A percentile compares a stretch with the other conserved stretches of the same genome.
phyloP scores from a whole-genome alignment of 768 basidiomycete genomes.

The Brasilioporus rufonigricans region DNA sequence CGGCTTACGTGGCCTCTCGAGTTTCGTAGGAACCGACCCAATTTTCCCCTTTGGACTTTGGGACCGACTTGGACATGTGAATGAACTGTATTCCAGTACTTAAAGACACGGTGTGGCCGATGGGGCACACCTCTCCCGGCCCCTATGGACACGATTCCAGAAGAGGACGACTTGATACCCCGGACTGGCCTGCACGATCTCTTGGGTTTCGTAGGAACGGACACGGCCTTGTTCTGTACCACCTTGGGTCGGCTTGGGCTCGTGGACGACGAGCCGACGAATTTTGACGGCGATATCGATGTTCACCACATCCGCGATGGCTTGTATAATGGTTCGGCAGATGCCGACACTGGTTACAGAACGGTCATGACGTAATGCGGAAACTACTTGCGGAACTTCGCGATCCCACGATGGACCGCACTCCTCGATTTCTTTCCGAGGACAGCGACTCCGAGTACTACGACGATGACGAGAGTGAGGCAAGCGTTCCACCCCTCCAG shows the following conservation, averaged over 20 bases:
- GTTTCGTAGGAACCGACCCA: background rate
- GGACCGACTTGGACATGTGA: background rate
- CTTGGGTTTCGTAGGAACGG: background rate
- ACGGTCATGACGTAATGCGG: slow-evolving; percentile 9
- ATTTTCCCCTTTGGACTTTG: background rate
- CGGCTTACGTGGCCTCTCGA: background rate
- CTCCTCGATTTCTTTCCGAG: slow-evolving; percentile 2
- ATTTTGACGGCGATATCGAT: background rate
- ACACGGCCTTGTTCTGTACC: background rate
- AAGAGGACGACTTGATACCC: background rate
- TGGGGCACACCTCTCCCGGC: background rate
- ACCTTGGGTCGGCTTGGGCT: background rate
- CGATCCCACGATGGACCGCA: slow-evolving; percentile 9
- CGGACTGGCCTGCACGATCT: background rate
- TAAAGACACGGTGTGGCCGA: slow-evolving; percentile 13
- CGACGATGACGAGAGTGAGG: background rate
- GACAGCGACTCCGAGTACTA: slow-evolving; percentile 3
- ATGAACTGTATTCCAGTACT: background rate
- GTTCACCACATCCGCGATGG: background rate
- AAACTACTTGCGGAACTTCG: slow-evolving; percentile 15
- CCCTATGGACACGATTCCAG: background rate
- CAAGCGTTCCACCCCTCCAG: background rate
- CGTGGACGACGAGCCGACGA: background rate
- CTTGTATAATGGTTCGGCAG: background rate
- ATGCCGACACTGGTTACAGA: background rate